phyloP scores from a whole-genome alignment of 202 grass and related monocot genomes.

The Miscanthus sacchariflorus region DNA sequence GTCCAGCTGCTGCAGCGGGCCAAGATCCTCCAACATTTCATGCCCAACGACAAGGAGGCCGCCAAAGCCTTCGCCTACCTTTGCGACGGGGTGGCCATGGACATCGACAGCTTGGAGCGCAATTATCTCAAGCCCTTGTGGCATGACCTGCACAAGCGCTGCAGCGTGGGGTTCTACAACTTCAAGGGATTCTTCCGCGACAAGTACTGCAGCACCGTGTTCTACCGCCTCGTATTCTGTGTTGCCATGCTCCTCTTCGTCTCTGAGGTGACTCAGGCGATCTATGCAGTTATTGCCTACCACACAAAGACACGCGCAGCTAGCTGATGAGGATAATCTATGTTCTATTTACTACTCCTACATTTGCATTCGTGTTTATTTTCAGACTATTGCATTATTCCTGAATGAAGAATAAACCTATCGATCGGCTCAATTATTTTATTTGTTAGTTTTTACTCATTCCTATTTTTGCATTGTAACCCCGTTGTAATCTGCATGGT shows the following conservation, averaged over 20 bases:
- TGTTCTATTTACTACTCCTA: too few relatives aligned
- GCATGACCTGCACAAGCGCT: neutral
- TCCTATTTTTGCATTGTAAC: too few relatives aligned
- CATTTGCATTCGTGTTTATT: too few relatives aligned
- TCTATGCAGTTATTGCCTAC: neutral
- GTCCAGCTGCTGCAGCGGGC: slow-evolving; percentile 12
- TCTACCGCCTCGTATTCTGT: neutral
- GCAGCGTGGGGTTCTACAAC: neutral
- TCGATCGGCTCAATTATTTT: too few relatives aligned
- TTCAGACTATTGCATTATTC: too few relatives aligned
- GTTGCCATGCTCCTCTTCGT: neutral
- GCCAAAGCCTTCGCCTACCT: slow-evolving; percentile 11
- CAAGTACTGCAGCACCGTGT: neutral
- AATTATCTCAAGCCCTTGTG: neutral
- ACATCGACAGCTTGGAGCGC: neutral
- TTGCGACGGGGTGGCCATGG: neutral
- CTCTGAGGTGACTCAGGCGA: neutral
- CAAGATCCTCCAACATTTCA: neutral
- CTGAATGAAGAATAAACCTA: too few relatives aligned
- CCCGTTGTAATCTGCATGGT: too few relatives aligned
- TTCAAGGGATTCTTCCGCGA: neutral
- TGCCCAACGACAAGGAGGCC: neutral
- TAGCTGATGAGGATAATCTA: too few relatives aligned
- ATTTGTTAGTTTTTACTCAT: too few relatives aligned
- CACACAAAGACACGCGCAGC: neutral